phyloP scores from a whole-genome alignment of 2,329 filamentous ascomycete species.

The Chaetomium olivaceum region DNA sequence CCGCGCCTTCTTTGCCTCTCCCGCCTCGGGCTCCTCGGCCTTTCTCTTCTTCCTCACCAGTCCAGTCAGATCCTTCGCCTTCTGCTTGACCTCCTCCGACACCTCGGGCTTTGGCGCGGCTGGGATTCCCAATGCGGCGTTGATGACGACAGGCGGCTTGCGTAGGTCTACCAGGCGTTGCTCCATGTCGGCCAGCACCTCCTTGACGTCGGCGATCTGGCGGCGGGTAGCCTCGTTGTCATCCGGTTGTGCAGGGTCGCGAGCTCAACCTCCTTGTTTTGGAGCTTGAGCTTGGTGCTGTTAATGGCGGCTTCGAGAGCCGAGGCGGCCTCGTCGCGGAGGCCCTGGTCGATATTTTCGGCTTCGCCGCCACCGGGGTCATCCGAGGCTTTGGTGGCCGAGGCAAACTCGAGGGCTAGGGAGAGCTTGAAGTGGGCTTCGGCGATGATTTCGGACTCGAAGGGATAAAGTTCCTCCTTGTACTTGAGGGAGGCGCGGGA shows the following conservation, averaged over 20 bases:
- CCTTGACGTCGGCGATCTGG: slow-evolving; percentile 71
- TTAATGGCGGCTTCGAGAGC: slow-evolving; percentile 74
- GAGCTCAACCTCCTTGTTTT: slow-evolving; percentile 68
- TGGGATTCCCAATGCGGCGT: slow-evolving; percentile 54
- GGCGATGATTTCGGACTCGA: slow-evolving; percentile 81
- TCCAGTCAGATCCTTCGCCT: slow-evolving; percentile 71
- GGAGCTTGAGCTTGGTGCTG: slow-evolving; percentile 69
- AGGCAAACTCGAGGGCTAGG: slow-evolving; percentile 90
- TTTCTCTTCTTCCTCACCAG: slow-evolving; percentile 68
- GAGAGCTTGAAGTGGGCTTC: slow-evolving; percentile 97
- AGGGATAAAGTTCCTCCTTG: slow-evolving; percentile 75
- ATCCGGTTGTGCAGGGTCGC: slow-evolving; percentile 62
- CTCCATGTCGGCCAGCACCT: slow-evolving; percentile 78
- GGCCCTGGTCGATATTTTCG: slow-evolving; percentile 63
- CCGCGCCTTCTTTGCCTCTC: background rate
- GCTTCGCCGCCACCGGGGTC: slow-evolving; percentile 43
- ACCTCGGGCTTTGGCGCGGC: slow-evolving; percentile 44
- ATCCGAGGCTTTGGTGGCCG: slow-evolving; percentile 64
- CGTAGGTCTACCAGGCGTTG: slow-evolving; percentile 71
- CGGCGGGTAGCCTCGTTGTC: slow-evolving; percentile 64
- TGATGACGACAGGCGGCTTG: slow-evolving; percentile 60
- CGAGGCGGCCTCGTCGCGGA: slow-evolving; percentile 69
- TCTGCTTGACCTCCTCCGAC: slow-evolving; percentile 71
- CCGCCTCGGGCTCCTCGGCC: slow-evolving; percentile 39
- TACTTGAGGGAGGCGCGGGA: slow-evolving; percentile 74